Conservation (phyloP, 305 asterid species). For the Withania somnifera region DNA sequence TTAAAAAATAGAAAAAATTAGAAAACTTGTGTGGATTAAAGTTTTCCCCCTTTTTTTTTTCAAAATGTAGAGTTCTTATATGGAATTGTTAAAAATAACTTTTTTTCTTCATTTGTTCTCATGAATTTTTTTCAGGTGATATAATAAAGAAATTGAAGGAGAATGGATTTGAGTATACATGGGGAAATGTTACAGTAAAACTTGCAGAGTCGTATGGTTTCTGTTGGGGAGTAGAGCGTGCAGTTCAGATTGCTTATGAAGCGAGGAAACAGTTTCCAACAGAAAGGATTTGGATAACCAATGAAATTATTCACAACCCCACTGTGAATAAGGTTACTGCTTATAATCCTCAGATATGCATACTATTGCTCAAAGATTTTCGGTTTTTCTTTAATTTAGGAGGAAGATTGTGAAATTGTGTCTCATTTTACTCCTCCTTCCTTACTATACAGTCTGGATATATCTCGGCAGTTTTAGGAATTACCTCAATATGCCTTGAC, state of each 20-base stretch:
- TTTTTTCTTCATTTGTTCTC: neutral
- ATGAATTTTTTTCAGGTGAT: slow-evolving; percentile 57
- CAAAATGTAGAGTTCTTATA: neutral
- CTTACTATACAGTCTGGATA: neutral
- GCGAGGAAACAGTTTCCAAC: slow-evolving; percentile 81
- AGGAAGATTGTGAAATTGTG: neutral
- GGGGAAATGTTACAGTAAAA: slow-evolving; percentile 88
- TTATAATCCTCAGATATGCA: neutral
- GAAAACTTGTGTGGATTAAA: neutral
- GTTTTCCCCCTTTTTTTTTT: neutral
- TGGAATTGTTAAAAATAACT: neutral
- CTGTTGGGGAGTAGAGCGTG: slow-evolving; percentile 99
- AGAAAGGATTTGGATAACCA: slow-evolving; percentile 85
- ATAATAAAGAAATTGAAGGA: slow-evolving; percentile 77
- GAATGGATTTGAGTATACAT: slow-evolving; percentile 63
- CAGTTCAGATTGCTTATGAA: slow-evolving; percentile 97
- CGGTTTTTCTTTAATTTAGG: neutral
- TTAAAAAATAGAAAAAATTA: neutral
- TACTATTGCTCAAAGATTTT: neutral
- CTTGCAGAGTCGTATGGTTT: slow-evolving; percentile 95
- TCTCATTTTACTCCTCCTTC: neutral
- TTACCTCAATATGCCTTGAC: neutral
- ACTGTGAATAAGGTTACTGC: slow-evolving; percentile 71
- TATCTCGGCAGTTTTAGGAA: neutral
- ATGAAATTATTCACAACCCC: slow-evolving; percentile 93